phyloP scores from a whole-genome alignment of 73 alveolate genomes.

The Paramecium caudatum region DNA sequence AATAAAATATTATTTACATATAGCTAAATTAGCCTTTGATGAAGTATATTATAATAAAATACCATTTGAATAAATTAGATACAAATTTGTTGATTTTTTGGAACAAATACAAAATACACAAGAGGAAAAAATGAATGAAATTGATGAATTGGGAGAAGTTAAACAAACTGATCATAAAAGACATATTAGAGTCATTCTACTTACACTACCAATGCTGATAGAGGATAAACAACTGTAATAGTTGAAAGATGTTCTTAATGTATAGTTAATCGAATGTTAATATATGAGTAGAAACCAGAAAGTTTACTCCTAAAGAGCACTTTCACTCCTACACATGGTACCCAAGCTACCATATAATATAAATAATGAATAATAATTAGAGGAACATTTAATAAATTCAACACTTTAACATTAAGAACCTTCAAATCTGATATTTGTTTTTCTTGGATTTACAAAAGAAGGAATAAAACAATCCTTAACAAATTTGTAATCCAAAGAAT shows the following conservation, averaged over 20 bases:
- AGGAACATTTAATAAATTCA: constrained; percentile 4
- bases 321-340: constrained; percentile 38
- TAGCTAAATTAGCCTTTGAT: constrained; percentile 20
- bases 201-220: constrained; percentile 31
- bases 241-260: neutral
- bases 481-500: neutral
- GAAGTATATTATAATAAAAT: neutral
- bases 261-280: constrained; percentile 39
- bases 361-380: constrained; percentile 25
- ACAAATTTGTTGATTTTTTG: constrained; percentile 50
- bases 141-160: constrained; percentile 21
- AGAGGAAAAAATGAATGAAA: constrained; percentile 33
- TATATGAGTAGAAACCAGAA: constrained; percentile 59
- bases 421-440: constrained; percentile 18
- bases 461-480: neutral
- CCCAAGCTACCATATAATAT: constrained; percentile 37
- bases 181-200: constrained; percentile 13
- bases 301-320: constrained; percentile 28
- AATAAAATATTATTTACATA: constrained; percentile 10
- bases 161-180: neutral
- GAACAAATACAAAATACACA: neutral
- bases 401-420: constrained; percentile 33
- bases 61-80: constrained; percentile 7
- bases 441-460: neutral
- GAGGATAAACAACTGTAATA: neutral